These are phyloP conservation scores for Umbelopsis vinacea DNA, from an alignment of 192 early-diverging fungal species.

Conservation along the genomic window DNA sequence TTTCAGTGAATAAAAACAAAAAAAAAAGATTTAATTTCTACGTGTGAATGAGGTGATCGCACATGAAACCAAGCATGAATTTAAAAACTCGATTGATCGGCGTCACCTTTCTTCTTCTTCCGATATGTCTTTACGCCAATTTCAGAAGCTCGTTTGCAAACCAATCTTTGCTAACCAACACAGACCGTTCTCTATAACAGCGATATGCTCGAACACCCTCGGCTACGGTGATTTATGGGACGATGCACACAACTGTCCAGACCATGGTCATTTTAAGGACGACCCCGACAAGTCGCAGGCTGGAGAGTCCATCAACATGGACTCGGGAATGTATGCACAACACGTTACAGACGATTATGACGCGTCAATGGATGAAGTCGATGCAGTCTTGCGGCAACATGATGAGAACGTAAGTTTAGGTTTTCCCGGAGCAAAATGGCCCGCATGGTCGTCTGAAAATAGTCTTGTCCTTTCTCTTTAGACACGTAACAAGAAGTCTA, in stretches of 20 bases:
- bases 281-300: background rate
- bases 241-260: slow-evolving; percentile 3
- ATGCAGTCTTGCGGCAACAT: background rate
- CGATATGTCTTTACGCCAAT: background rate
- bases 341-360: slow-evolving; percentile 7
- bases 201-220: background rate
- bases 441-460: background rate
- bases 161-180: background rate
- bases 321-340: background rate
- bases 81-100: background rate
- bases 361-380: background rate
- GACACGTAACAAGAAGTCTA: background rate
- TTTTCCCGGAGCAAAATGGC: background rate
- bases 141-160: background rate
- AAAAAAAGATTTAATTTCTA: background rate
- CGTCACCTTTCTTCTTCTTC: background rate
- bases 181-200: background rate
- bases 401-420: background rate
- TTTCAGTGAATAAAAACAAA: too few relatives aligned
- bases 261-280: slow-evolving; percentile 2
- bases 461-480: background rate
- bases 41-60: background rate
- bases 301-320: background rate
- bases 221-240: slow-evolving; percentile 15
- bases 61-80: too few relatives aligned